A percentile compares a stretch with the other conserved stretches of the same genome.
Evolutionary conservation across 179 eudicot species (phyloP).

Genomic region (Silene noctiflora): DNA sequence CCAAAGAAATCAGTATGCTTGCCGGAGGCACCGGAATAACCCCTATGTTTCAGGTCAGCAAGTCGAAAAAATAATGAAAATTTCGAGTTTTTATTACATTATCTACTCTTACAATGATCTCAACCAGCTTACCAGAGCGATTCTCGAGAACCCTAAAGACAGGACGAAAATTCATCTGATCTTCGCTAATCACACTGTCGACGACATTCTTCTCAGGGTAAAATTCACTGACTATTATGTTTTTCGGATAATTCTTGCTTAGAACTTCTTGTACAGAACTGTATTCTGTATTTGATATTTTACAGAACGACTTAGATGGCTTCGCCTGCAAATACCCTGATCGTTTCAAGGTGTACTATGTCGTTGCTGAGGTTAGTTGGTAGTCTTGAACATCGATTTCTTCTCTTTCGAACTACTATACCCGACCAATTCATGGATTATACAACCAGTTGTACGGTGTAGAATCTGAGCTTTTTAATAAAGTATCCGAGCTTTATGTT

Average conservation of each 20-base stretch:
- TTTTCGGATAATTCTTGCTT: neutral
- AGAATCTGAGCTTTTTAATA: too few relatives aligned
- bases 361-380: slow-evolving; percentile 56
- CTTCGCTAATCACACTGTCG: slow-evolving; percentile 64
- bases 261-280: neutral
- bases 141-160: slow-evolving; percentile 72
- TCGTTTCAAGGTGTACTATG: slow-evolving; percentile 59
- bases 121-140: neutral
- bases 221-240: neutral
- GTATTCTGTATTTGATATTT: neutral
- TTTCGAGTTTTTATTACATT: too few relatives aligned
- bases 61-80: too few relatives aligned
- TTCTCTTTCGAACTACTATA: neutral
- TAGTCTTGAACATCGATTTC: too few relatives aligned
- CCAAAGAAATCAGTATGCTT: too few relatives aligned
- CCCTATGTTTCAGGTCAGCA: too few relatives aligned
- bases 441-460: too few relatives aligned
- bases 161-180: slow-evolving; percentile 70
- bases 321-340: slow-evolving; percentile 48
- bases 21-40: too few relatives aligned
- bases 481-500: too few relatives aligned
- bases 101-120: too few relatives aligned
- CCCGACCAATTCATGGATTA: too few relatives aligned
- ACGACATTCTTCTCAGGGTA: slow-evolving; percentile 83
- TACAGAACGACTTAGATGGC: slow-evolving; percentile 58